Evolutionary conservation across 495 filamentous ascomycete species (phyloP), one percentile per base, ranked within the genome.

Genomic region (Penicillium mononematosum): DNA sequence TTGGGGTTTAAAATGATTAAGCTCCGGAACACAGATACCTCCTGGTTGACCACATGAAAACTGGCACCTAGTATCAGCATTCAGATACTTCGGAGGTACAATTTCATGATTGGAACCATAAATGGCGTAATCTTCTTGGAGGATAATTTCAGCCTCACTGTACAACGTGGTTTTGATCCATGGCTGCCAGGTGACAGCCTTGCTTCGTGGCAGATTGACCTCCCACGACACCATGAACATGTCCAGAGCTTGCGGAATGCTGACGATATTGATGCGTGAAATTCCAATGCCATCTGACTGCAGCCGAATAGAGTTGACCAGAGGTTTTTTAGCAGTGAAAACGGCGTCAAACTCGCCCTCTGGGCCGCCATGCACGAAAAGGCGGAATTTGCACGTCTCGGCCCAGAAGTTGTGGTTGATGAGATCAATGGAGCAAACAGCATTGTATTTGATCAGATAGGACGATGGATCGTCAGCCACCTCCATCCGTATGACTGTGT

Each of bases 361-460:
- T 17, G 75, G 75, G 0, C 72, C 75, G 12, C 73, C 73, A 31
- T 71, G 56, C 6, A 77, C 24, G 45, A 65, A 56, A 17, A 77
- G 47, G 12, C 32, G 42, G 24, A 76, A 61, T 11, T 63, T 65
- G 31, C 73, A 75, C 36, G 59, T 65, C 20, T 77, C 68, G 11
- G 70, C 58, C 62, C 66, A 74, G 45, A 77, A 68, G 41, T 59
- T 63, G 39, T 65, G 67, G 9, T 72, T 62, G 25, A 69, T 60
- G 27, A 71, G 56, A 31, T 59, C 62, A 16, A 76, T 27, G 1
- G 69, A 69, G 39, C 72, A 78, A 10, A 69, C 31, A 16, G 70
- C 72, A 25, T 69, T 55, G 41, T 72, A 75, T 24, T 50, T 60
- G 22, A 74, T 45, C 0, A 51, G 19, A 5, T 55, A 45, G 8